phyloP scores from a whole-genome alignment of 2,329 filamentous ascomycete species.

The Raffaelea albimanens region DNA sequence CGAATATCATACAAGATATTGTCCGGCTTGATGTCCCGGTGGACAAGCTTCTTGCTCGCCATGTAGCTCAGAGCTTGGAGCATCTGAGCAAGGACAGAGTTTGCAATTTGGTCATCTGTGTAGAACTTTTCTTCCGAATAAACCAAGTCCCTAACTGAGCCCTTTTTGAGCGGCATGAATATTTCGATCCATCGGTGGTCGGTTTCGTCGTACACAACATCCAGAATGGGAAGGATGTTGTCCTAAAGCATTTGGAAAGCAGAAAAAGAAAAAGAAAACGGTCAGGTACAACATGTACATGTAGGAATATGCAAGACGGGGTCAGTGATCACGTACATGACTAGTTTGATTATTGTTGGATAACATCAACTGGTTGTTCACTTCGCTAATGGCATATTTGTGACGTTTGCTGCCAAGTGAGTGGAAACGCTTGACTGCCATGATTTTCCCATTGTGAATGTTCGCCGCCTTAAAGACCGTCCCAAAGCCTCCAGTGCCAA shows the following conservation, averaged over 20 bases:
- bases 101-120: background rate
- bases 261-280: background rate
- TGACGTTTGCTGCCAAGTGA: constrained; percentile 16
- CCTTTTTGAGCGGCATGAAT: constrained; percentile 12
- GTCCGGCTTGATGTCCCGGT: constrained; percentile 94
- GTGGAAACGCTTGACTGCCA: constrained; percentile 21
- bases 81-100: constrained; percentile 13
- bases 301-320: background rate
- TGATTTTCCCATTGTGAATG: constrained; percentile 14
- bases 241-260: constrained; percentile 2
- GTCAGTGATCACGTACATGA: constrained; percentile 8
- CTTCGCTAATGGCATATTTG: constrained; percentile 17
- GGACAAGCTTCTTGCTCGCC: constrained; percentile 61
- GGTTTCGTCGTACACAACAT: constrained; percentile 5
- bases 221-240: constrained; percentile 13
- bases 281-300: background rate
- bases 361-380: constrained; percentile 16
- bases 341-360: background rate
- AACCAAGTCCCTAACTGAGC: constrained; percentile 6
- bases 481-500: constrained; percentile 18
- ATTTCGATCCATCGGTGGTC: constrained; percentile 10
- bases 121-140: background rate
- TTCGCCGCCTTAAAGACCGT: constrained; percentile 16
- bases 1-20: constrained; percentile 78
- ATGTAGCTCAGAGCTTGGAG: constrained; percentile 15